These are phyloP conservation scores for Aspergillus hortae DNA, from an alignment of 2,329 filamentous ascomycete species.

Conservation along the genomic window DNA sequence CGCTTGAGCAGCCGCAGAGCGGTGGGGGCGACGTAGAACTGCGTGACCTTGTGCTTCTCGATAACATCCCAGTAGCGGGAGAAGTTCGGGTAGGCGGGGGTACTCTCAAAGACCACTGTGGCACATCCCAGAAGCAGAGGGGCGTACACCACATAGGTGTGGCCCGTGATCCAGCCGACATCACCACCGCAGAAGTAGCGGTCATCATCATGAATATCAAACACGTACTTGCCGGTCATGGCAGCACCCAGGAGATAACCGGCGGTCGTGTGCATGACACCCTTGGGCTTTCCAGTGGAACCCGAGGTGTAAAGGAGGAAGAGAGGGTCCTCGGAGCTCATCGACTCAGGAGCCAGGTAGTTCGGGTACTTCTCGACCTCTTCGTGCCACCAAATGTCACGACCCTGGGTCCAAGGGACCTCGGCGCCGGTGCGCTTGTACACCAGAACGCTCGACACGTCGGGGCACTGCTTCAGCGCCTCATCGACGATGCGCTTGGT, in stretches of 20 bases:
- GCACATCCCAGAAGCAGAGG: conserved; percentile 88
- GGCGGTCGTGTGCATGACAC: conserved; percentile 94
- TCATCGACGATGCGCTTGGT: conserved; percentile 99
- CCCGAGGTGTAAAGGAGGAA: conserved; percentile 98
- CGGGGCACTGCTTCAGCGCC: conserved; percentile 90
- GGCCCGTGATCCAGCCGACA: conserved; percentile 98
- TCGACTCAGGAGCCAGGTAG: conserved; percentile 83
- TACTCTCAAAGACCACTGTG: conserved; percentile 96
- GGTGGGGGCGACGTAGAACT: conserved; percentile 97
- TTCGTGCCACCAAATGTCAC: conserved; percentile 98
- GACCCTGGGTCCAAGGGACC: conserved; percentile 81
- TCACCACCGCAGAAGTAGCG: conserved; percentile 97
- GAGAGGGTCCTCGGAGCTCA: conserved; percentile 92
- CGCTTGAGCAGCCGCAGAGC: conserved; percentile 91
- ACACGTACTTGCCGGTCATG: conserved; percentile 95
- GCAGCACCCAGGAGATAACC: conserved; percentile 94
- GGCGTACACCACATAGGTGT: conserved; percentile 97
- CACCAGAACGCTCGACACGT: conserved; percentile 79
- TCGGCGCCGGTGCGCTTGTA: conserved; percentile 94
- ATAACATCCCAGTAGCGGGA: conserved; percentile 99
- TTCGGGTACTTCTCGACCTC: conserved; percentile 94
- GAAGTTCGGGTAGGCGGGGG: conserved; percentile 95
- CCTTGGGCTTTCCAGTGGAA: conserved; percentile 97
- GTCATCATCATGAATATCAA: conserved; percentile 93
- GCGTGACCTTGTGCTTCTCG: conserved; percentile 88